Base-by-base conservation (phyloP, 129 eudicot species). In the Rutidosis leptorrhynchoides region DNA sequence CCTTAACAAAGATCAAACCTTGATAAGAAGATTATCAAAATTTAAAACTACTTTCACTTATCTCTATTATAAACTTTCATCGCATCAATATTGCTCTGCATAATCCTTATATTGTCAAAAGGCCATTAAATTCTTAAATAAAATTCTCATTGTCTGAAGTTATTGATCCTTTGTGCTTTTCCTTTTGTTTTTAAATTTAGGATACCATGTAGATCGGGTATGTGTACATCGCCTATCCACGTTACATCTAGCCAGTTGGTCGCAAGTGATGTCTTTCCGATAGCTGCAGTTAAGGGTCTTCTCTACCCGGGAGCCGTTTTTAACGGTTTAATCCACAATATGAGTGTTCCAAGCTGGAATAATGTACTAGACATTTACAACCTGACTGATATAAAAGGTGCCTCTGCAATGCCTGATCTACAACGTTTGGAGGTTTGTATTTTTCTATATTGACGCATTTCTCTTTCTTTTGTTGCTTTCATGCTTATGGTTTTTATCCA, bases 171-270 rank as follows among this genome's bases (percentile, higher is more conserved):
- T 45, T 4, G 17, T 63, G 53, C 23, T 68, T 40, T 69, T 48
- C 27, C 37, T 2, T 35, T 52, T 51, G 32, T 45, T 67, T 20
- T 12, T 71, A 35, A 14, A 57, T 42, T 67, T 87, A 92, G 98
- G 84, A 78, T 92, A 69, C 85, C 90, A 70, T 92, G 98, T 78
- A 85, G 91, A 75, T 81, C 98, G 30, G 98, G 98, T 45, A 82
- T 77, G 81, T 92, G 98, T 79, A 77, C 85, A 33, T 64, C 95
- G 7, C 98, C 98, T 19, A 53, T 92, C 69, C 95, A 92, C 6
- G 92, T 92, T 54, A 88, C 98, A n/a, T 65, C 96, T 71, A 88
- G 95, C 49, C 98, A 92, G 76, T 78, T 92, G 83, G 75, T 88
- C 64, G 88, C 96, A 67, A 88, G 91, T 74, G 98, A 86, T 22